Evolutionary conservation across 2,329 filamentous ascomycete genomes (phyloP), one percentile per base, ranked within the genome.

Genomic region (Sordariomycetes sp.): DNA sequence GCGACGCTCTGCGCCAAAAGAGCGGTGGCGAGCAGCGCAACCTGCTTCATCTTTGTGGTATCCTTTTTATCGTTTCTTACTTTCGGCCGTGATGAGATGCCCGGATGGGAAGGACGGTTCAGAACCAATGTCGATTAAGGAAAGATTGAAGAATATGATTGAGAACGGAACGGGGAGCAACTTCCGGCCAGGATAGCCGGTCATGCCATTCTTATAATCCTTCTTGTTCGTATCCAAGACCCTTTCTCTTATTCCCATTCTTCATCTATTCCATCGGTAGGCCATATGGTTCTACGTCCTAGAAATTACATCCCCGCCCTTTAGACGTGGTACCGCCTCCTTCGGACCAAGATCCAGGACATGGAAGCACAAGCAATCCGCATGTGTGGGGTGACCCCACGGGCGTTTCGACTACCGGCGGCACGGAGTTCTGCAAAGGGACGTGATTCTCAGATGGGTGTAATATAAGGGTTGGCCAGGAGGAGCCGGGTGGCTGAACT

Each of bases 241-340:
- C 6, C n/a, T 48, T 48, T n/a, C 10, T 48, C 22, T 48, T 22
- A 15, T 42, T 42, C 36, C n/a, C 13, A 17, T 17, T 61, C 56
- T 48, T 64, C 58, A 58, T 55, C 58, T 59, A 59, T 59, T 59
- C 57, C 58, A 61, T 60, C 62, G 60, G 52, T 64, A 59, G n/a
- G 39, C 13, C 54, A 51, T 39, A 50, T 50, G 17, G 10, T 17
- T 4, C 34, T 25, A 48, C 3, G 12, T 51, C 39, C 24, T n/a
- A 48, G 45, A 39, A 56, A 34, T 32, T 54, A 42, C 39, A 34
- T 42, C 34, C 57, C 48, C 48, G 10, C 52, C 32, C 54, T 45
- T 39, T 39, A 52, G 42, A 53, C 42, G 13, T n/a, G 42, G 20
- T 20, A 8, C n/a, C 13, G 36, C n/a, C 3, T 17, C 15, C 17